phyloP scores from a whole-genome alignment of 768 basidiomycete genomes.

The Rhodotorula sphaerocarpa region DNA sequence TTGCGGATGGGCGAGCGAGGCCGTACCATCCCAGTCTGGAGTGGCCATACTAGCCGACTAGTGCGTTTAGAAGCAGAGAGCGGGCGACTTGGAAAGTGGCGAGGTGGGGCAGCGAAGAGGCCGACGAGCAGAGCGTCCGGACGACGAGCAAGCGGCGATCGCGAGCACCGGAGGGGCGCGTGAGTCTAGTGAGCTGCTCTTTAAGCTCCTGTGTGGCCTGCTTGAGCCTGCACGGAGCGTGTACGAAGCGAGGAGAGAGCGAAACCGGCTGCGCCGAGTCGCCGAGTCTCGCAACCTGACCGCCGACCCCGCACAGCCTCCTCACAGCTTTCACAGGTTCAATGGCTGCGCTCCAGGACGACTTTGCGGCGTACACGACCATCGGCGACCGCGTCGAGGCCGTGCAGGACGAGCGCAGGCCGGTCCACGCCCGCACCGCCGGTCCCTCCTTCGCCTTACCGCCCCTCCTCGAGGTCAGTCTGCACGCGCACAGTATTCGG shows the following conservation, averaged over 20 bases:
- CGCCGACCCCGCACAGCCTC: no score
- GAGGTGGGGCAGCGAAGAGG: background rate
- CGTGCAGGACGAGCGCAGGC: background rate
- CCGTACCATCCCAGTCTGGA: background rate
- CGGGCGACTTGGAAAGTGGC: background rate
- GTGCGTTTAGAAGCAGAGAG: background rate
- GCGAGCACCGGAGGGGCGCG: no score
- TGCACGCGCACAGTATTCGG: background rate
- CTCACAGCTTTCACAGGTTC: no score
- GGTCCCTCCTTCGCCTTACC: conserved; percentile 30
- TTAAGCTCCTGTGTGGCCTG: no score
- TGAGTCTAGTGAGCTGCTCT: no score
- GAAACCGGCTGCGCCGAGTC: no score
- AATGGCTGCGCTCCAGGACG: background rate
- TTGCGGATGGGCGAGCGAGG: background rate
- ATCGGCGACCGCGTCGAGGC: conserved; percentile 16
- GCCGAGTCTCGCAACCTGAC: no score
- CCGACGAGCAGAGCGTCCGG: no score
- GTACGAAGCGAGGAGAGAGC: no score
- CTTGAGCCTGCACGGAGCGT: no score
- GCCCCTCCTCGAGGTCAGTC: conserved; percentile 35
- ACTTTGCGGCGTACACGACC: conserved; percentile 26
- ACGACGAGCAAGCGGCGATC: no score
- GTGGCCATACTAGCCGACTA: no score
- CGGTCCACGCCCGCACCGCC: background rate